These are phyloP conservation scores for Cladobotryum protrusum DNA, from an alignment of 2,329 filamentous ascomycete species.

Conservation along the genomic window DNA sequence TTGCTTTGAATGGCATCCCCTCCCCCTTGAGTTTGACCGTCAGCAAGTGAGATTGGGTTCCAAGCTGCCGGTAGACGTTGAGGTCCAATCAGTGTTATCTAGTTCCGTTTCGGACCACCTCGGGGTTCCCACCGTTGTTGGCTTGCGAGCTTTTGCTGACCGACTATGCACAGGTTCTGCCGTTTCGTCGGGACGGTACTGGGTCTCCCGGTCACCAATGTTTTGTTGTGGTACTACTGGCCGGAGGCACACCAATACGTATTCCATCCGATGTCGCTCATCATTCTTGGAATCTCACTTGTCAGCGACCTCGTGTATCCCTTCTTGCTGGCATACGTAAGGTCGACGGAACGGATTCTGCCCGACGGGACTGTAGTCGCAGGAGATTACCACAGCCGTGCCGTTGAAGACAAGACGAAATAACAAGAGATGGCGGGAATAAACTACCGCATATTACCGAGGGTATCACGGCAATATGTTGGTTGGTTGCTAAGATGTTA, in stretches of 20 bases:
- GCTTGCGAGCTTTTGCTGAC: neutral
- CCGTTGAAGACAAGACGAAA: conserved; percentile 17
- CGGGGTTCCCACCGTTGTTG: too few relatives aligned
- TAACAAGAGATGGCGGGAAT: neutral
- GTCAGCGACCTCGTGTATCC: conserved; percentile 41
- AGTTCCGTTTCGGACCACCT: too few relatives aligned
- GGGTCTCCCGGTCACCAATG: conserved; percentile 34
- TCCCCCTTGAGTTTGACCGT: too few relatives aligned
- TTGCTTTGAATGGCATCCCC: too few relatives aligned
- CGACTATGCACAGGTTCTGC: conserved; percentile 30
- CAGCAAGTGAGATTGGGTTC: too few relatives aligned
- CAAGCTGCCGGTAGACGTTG: too few relatives aligned
- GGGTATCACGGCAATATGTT: neutral
- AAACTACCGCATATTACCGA: neutral
- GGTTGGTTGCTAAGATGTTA: neutral
- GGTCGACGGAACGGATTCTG: conserved; percentile 31
- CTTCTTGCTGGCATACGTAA: conserved; percentile 34
- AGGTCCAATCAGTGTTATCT: too few relatives aligned
- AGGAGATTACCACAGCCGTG: conserved; percentile 7
- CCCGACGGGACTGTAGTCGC: conserved; percentile 32
- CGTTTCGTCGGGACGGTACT: conserved; percentile 37
- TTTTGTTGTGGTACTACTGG: conserved; percentile 44
- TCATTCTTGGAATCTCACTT: conserved; percentile 35
- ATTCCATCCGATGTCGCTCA: conserved; percentile 34
- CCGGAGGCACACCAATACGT: conserved; percentile 45